Evolutionary conservation across 805 yeast species (phyloP).

Genomic region (Ogataea allantospora): DNA sequence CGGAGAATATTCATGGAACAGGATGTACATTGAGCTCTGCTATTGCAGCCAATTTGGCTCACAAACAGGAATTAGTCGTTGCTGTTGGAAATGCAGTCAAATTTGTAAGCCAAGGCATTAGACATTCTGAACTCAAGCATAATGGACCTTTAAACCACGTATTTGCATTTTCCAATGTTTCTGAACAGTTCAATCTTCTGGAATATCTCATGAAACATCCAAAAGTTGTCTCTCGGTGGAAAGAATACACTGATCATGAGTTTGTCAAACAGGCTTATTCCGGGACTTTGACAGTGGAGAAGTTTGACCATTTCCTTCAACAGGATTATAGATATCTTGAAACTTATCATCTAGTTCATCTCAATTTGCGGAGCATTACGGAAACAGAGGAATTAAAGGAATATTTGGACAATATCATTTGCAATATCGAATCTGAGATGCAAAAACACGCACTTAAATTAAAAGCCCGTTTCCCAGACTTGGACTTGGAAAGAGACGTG

Average conservation of each 20-base stretch:
- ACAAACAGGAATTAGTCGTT: slow-evolving; percentile 42
- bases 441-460: slow-evolving; percentile 54
- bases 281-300: slow-evolving; percentile 46
- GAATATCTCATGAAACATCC: slow-evolving; percentile 58
- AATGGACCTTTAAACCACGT: slow-evolving; percentile 79
- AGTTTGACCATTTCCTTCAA: slow-evolving; percentile 45
- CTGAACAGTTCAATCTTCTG: slow-evolving; percentile 22
- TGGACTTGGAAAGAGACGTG: slow-evolving; percentile 42
- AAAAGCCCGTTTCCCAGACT: slow-evolving; percentile 38
- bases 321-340: slow-evolving; percentile 71
- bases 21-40: slow-evolving; percentile 87
- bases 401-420: slow-evolving; percentile 49
- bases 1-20: slow-evolving; percentile 78
- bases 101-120: slow-evolving; percentile 66
- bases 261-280: slow-evolving; percentile 56
- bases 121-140: slow-evolving; percentile 36
- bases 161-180: slow-evolving; percentile 29
- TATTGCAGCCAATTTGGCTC: slow-evolving; percentile 72
- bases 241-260: slow-evolving; percentile 55
- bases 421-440: slow-evolving; percentile 54
- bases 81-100: slow-evolving; percentile 58
- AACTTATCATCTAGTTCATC: slow-evolving; percentile 67
- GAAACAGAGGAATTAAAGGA: slow-evolving; percentile 51
- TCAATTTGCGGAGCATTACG: slow-evolving; percentile 61
- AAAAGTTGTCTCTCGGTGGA: slow-evolving; percentile 54